phyloP scores from a whole-genome alignment of 2,329 filamentous ascomycete genomes.

The Cercospora berteroae region DNA sequence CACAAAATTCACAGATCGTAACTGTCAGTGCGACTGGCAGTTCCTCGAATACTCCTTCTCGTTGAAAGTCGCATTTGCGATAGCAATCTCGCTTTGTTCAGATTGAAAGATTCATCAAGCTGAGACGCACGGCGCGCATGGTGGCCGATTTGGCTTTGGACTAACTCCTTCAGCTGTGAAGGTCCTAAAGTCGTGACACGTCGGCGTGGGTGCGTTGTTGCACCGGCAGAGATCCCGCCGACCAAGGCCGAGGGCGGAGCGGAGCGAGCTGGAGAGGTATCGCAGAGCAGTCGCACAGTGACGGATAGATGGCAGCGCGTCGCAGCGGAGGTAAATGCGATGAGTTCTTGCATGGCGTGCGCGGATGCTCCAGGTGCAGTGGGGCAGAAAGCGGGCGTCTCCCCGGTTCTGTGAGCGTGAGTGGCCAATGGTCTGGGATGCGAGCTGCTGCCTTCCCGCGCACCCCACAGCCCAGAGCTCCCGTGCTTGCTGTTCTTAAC shows the following conservation, averaged over 20 bases:
- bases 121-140: constrained; percentile 6
- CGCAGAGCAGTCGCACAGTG: background rate
- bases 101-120: constrained; percentile 4
- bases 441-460: background rate
- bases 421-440: background rate
- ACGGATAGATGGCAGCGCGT: background rate
- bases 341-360: background rate
- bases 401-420: background rate
- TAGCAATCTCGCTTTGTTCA: background rate
- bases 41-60: background rate
- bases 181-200: constrained; percentile 2
- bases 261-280: background rate
- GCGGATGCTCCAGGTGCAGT: background rate
- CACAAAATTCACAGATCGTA: background rate
- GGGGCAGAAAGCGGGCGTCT: background rate
- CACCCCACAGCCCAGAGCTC: background rate
- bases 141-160: background rate
- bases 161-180: background rate
- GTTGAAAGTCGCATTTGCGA: background rate
- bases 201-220: background rate
- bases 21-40: background rate
- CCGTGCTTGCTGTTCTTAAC: background rate
- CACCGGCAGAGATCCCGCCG: background rate
- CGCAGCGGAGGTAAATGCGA: background rate
- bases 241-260: background rate